Evolutionary conservation across 176 grass and related monocot species (phyloP), one percentile per base, ranked within the genome.

Genomic region (Olyra latifolia): DNA sequence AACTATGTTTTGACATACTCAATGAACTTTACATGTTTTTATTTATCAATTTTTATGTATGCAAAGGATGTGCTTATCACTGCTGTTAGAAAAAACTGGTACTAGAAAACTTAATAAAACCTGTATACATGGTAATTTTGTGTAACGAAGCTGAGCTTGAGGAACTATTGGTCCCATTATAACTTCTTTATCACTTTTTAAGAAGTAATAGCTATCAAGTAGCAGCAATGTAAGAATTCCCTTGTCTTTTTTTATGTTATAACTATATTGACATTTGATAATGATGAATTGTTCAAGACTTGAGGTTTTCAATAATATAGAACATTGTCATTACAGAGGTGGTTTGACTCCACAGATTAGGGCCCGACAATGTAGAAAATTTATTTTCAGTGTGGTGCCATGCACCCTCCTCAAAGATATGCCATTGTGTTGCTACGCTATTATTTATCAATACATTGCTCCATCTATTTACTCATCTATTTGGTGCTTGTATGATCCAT

Each of bases 401-500:
- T 35, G 32, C 32, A 35, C 32, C 32, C 32, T 35, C 1, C 25
- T 10, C 16, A 7, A 40, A 42, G 43, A 46, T 52, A 48, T 28
- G 8, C 24, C 56, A 60, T 80, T 68, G 43, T 80, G 52, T 66
- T 47, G 20, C 15, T 13, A 32, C 6, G 20, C 7, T 8, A 59
- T 76, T 23, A 3, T 59, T 63, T 27, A 35, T 77, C 52, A 15
- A 16, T 53, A 55, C 25, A 46, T 62, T 30, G 9, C 16, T 20
- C 40, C 15, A 76, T 30, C 8, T 46, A 22, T 20, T 61, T 25
- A 11, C 55, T 76, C 14, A 58, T 59, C 15, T 61, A 25, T 6
- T 56, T 74, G n/a, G 32, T 67, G 32, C 32, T 53, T 45, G 63
- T 65, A 53, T 82, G 49, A 69, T 45, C 17, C 47, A 87, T 72